Percentiles rank a stretch among this genome's conserved stretches.
These are phyloP conservation scores for Talaromyces trachyspermus DNA, from an alignment of 495 filamentous ascomycete species.

Conservation along the genomic window DNA sequence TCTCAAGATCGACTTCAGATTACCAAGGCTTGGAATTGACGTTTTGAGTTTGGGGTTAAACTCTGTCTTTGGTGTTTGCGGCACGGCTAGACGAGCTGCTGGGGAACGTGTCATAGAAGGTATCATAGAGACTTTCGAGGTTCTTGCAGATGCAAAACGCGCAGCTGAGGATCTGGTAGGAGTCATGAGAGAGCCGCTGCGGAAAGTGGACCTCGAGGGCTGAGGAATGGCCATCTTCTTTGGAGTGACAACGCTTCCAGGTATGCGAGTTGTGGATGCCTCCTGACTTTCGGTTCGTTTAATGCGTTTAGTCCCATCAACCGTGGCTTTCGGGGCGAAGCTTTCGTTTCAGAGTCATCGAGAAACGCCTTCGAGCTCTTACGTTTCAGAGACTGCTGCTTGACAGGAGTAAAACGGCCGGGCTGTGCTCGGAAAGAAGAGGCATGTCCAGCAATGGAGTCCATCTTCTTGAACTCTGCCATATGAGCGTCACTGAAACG, in stretches of 20 bases:
- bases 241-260: slow-evolving; percentile 17
- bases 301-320: slow-evolving; percentile 51
- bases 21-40: slow-evolving; percentile 30
- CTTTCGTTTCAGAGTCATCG: slow-evolving; percentile 46
- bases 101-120: slow-evolving; percentile 46
- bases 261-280: slow-evolving; percentile 46
- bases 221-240: slow-evolving; percentile 34
- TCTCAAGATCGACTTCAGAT: slow-evolving; percentile 57
- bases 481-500: slow-evolving; percentile 79
- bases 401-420: slow-evolving; percentile 47
- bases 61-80: slow-evolving; percentile 39
- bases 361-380: slow-evolving; percentile 68
- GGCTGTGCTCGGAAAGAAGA: slow-evolving; percentile 66
- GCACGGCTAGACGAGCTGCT: slow-evolving; percentile 31
- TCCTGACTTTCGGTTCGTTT: slow-evolving; percentile 55
- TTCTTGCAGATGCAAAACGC: slow-evolving; percentile 54
- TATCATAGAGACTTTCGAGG: slow-evolving; percentile 45
- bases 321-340: slow-evolving; percentile 24
- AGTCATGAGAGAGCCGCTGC: slow-evolving; percentile 52
- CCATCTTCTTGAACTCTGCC: slow-evolving; percentile 92
- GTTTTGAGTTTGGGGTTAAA: slow-evolving; percentile 41
- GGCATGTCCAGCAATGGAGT: slow-evolving; percentile 80
- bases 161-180: slow-evolving; percentile 75
- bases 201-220: slow-evolving; percentile 22
- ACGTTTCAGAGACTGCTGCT: slow-evolving; percentile 57